phyloP scores from a whole-genome alignment of 2,329 filamentous ascomycete species.

The Intubia oerlemansii region DNA sequence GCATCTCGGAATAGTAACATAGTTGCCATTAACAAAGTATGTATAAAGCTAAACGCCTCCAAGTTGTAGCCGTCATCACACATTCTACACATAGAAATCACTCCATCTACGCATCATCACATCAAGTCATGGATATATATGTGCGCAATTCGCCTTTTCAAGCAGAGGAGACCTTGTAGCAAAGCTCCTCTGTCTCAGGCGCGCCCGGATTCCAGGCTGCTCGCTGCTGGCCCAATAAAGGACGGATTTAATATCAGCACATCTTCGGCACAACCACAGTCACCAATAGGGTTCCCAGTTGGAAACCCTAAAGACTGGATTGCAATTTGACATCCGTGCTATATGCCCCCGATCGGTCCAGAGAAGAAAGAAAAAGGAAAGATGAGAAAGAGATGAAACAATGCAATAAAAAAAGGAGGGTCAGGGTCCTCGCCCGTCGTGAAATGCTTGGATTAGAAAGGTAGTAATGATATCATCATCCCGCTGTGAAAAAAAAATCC shows the following conservation, averaged over 20 bases:
- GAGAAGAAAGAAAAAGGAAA: neutral
- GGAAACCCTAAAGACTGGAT: conserved; percentile 36
- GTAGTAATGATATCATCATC: no score
- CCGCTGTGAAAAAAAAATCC: neutral
- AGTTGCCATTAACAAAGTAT: no score
- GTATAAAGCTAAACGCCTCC: no score
- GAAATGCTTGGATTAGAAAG: no score
- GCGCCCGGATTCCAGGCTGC: conserved; percentile 18
- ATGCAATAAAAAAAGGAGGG: neutral
- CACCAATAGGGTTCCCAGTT: conserved; percentile 25
- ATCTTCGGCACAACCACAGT: conserved; percentile 97
- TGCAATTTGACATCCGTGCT: conserved; percentile 99
- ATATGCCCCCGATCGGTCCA: conserved; percentile 5
- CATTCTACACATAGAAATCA: neutral
- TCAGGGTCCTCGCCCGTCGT: no score
- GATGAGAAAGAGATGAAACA: neutral
- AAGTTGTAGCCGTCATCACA: no score
- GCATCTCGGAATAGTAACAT: no score
- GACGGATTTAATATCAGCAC: conserved; percentile 59
- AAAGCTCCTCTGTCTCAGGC: conserved; percentile 5
- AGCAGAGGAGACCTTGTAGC: neutral
- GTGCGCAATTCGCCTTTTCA: conserved; percentile 13
- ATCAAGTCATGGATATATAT: conserved; percentile 4
- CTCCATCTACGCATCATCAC: no score
- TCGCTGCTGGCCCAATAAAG: conserved; percentile 11